These are phyloP conservation scores for Apiotrichum laibachii DNA, from an alignment of 1,284 basidiomycete species.

Conservation along the genomic window DNA sequence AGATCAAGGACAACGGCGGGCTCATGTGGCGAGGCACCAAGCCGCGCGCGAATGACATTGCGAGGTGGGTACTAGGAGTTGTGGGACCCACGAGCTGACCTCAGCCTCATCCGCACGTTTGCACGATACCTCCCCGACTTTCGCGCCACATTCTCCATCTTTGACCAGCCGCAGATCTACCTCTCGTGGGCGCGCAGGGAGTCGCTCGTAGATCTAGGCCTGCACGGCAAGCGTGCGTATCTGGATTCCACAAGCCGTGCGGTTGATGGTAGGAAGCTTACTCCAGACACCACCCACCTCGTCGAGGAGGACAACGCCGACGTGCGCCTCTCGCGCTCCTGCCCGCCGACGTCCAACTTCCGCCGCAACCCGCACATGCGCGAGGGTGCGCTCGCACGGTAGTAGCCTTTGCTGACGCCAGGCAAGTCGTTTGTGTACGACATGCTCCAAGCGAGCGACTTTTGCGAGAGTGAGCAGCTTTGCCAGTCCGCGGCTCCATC, in stretches of 20 bases:
- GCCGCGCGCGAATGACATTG: slow-evolving; percentile 37
- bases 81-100: neutral
- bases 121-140: slow-evolving; percentile 47
- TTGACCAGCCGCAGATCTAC: slow-evolving; percentile 55
- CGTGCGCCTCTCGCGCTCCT: slow-evolving; percentile 39
- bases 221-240: slow-evolving; percentile 49
- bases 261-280: neutral
- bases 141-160: slow-evolving; percentile 53
- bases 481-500: neutral
- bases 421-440: slow-evolving; percentile 47
- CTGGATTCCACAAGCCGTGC: neutral
- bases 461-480: slow-evolving; percentile 36
- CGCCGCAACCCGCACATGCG: slow-evolving; percentile 24
- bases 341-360: slow-evolving; percentile 43
- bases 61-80: slow-evolving; percentile 23
- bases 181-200: slow-evolving; percentile 50
- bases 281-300: slow-evolving; percentile 6
- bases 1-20: slow-evolving; percentile 42
- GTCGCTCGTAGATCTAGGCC: slow-evolving; percentile 50
- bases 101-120: slow-evolving; percentile 45
- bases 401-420: slow-evolving; percentile 7
- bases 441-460: slow-evolving; percentile 40
- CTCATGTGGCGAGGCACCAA: slow-evolving; percentile 43
- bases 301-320: slow-evolving; percentile 40
- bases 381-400: slow-evolving; percentile 19